These are phyloP conservation scores for Elsinoe batatas DNA, from an alignment of 2,329 filamentous ascomycete genomes.

Conservation along the genomic window DNA sequence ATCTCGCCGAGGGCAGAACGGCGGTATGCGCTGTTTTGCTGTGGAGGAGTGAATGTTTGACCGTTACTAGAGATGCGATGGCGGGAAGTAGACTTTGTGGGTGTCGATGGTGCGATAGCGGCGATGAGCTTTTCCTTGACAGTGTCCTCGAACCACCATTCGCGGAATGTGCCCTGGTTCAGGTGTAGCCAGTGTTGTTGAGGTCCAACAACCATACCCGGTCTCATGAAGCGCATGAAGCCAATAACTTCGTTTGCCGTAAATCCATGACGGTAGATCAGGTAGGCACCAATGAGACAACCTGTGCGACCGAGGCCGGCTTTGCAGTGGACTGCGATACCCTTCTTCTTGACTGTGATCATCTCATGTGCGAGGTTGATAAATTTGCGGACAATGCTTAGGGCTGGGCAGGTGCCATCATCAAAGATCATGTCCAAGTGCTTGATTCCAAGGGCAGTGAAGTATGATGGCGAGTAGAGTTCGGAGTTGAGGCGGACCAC, in stretches of 20 bases:
- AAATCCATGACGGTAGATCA: conserved; percentile 95
- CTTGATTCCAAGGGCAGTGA: conserved; percentile 86
- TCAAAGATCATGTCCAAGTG: conserved; percentile 99
- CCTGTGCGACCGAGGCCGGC: conserved; percentile 90
- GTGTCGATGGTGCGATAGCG: conserved; percentile 43
- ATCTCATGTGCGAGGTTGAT: conserved; percentile 90
- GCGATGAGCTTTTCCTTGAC: conserved; percentile 74
- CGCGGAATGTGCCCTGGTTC: conserved; percentile 93
- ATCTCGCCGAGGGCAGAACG: conserved; percentile 90
- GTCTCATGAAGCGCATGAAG: conserved; percentile 96
- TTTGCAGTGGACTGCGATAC: conserved; percentile 97
- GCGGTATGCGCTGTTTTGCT: conserved; percentile 53
- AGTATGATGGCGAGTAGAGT: conserved; percentile 94
- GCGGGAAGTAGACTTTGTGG: conserved; percentile 40
- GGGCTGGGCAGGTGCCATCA: conserved; percentile 86
- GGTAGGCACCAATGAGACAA: conserved; percentile 90
- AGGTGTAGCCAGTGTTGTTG: conserved; percentile 98
- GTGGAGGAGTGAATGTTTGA: conserved; percentile 74
- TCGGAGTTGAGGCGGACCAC: conserved; percentile 94
- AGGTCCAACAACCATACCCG: conserved; percentile 96
- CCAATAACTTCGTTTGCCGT: conserved; percentile 95
- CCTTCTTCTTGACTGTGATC: conserved; percentile 82
- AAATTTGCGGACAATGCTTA: conserved; percentile 85
- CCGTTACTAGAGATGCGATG: conserved; percentile 50
- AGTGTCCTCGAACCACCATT: conserved; percentile 81